Conservation (phyloP, 805 yeast species). For the Candida boidinii region DNA sequence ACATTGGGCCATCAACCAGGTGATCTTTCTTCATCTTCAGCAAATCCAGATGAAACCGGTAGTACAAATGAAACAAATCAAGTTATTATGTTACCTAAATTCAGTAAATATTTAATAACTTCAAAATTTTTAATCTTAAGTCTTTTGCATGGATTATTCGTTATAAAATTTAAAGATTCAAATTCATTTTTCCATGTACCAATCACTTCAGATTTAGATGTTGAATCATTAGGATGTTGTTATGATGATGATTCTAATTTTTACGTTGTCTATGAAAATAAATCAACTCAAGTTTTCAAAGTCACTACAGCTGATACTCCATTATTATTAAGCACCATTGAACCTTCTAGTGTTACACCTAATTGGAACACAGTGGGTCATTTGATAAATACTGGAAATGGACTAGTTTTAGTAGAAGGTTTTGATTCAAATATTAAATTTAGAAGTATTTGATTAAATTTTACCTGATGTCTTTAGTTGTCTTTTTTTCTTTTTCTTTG, state of each 20-base stretch:
- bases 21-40: neutral
- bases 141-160: conserved; percentile 11
- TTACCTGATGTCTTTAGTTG: too few relatives aligned
- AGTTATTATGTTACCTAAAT: conserved; percentile 10
- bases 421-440: too few relatives aligned
- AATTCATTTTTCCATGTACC: conserved; percentile 14
- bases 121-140: conserved; percentile 12
- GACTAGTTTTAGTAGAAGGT: too few relatives aligned
- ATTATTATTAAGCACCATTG: too few relatives aligned
- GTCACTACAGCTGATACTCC: too few relatives aligned
- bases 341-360: too few relatives aligned
- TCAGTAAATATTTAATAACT: conserved; percentile 12
- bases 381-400: too few relatives aligned
- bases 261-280: conserved; percentile 5
- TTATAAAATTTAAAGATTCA: conserved; percentile 11
- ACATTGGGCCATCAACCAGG: too few relatives aligned
- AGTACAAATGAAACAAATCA: conserved; percentile 3
- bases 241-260: conserved; percentile 14
- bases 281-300: conserved; percentile 10
- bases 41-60: neutral
- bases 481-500: too few relatives aligned
- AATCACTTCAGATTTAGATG: neutral
- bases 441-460: too few relatives aligned
- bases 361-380: too few relatives aligned
- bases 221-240: conserved; percentile 7